phyloP scores from a whole-genome alignment of 164 flowering plant genomes.

The Liquidambar formosana region DNA sequence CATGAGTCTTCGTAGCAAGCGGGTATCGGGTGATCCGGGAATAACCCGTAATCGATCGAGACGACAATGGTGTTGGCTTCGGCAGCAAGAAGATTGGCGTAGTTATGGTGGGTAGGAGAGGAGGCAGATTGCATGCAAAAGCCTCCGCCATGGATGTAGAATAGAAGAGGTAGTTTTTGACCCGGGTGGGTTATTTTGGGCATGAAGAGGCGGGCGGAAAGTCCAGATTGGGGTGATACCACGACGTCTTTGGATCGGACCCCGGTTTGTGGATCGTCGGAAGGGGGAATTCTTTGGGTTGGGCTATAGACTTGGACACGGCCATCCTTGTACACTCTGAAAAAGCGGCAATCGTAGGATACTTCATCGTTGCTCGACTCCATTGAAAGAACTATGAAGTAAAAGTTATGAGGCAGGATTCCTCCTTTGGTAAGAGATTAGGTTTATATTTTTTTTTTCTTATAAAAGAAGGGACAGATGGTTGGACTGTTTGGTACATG shows the following conservation, averaged over 20 bases:
- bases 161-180: not conserved
- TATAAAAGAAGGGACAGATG: too few species aligned
- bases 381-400: too few species aligned
- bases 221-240: slow-evolving; percentile 15
- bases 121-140: not conserved
- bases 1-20: too few species aligned
- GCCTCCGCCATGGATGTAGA: not conserved
- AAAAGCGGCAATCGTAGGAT: slow-evolving; percentile 10
- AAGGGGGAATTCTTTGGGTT: slow-evolving; percentile 9
- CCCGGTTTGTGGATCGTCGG: slow-evolving; percentile 18
- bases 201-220: slow-evolving; percentile 39
- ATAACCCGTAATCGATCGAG: too few species aligned
- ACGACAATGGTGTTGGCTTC: not conserved
- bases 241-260: slow-evolving; percentile 37
- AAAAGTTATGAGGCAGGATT: too few species aligned
- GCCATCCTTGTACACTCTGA: slow-evolving; percentile 29
- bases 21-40: too few species aligned
- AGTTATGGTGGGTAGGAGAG: not conserved
- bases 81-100: not conserved
- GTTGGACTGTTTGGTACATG: too few species aligned
- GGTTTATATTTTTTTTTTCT: too few species aligned
- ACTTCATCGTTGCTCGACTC: not conserved
- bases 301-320: slow-evolving; percentile 14
- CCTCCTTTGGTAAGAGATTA: too few species aligned
- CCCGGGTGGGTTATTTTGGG: slow-evolving; percentile 18